Conservation (phyloP, 345 rosid species). For the Schrenkiella parvula region DNA sequence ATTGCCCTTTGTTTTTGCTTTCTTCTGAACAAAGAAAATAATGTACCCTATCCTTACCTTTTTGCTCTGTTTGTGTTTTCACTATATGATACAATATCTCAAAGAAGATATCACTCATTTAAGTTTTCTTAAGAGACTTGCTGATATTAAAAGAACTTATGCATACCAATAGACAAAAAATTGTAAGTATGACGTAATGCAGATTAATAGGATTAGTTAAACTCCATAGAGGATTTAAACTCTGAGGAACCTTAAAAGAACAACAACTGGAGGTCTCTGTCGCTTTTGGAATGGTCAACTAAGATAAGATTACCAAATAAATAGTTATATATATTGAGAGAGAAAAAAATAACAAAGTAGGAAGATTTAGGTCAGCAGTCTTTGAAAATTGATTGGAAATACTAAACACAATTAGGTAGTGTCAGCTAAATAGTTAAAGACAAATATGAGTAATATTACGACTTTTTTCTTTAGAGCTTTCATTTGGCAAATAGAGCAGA, state of each 20-base stretch:
- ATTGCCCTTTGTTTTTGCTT: neutral
- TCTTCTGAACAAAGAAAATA: slow-evolving; percentile 26
- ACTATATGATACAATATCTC: neutral
- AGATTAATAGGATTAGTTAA: neutral
- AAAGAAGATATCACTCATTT: neutral
- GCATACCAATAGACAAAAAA: neutral
- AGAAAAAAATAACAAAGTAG: slow-evolving; percentile 1
- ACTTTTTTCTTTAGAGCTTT: neutral
- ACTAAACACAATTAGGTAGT: neutral
- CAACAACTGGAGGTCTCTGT: neutral
- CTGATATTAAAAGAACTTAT: neutral
- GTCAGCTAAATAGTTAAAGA: neutral
- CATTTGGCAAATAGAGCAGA: neutral
- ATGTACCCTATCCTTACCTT: neutral
- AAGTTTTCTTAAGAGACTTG: neutral
- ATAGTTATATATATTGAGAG: neutral
- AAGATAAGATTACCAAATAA: neutral
- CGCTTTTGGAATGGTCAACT: neutral
- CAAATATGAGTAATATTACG: neutral
- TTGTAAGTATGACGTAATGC: neutral
- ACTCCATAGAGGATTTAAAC: neutral
- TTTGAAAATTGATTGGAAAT: neutral
- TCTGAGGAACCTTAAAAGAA: neutral
- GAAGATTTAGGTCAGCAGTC: slow-evolving; percentile 5
- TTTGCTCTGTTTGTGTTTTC: neutral